phyloP scores from a whole-genome alignment of 2,329 filamentous ascomycete genomes.

The Neonectria ditissima region DNA sequence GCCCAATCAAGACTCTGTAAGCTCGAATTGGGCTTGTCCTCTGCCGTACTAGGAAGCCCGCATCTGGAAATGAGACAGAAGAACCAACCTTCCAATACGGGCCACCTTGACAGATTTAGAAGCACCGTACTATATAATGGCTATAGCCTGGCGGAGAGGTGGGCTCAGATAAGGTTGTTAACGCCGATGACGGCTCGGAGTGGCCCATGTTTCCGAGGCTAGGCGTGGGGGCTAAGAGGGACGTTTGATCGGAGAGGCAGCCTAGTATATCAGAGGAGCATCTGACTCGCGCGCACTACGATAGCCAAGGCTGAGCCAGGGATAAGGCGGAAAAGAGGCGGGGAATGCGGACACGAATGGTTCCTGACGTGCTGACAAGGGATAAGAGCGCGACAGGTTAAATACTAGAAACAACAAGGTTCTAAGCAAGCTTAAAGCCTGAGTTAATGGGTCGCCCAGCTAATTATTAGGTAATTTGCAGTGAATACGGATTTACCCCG shows the following conservation, averaged over 20 bases:
- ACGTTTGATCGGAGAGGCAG: background rate
- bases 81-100: background rate
- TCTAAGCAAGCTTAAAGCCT: background rate
- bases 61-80: background rate
- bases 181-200: conserved; percentile 9
- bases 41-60: background rate
- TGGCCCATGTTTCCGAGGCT: background rate
- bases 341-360: background rate
- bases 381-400: background rate
- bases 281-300: background rate
- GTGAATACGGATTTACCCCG: background rate
- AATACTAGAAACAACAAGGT: background rate
- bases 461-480: background rate
- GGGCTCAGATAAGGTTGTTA: conserved; percentile 15
- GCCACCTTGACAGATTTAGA: background rate
- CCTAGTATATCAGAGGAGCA: background rate
- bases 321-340: background rate
- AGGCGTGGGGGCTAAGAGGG: background rate
- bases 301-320: background rate
- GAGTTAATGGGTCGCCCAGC: background rate
- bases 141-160: background rate
- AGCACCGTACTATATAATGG: background rate
- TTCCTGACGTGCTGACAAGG: background rate
- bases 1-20: background rate
- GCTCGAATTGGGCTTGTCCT: background rate